A percentile compares a stretch with the other conserved stretches of the same genome.
phyloP scores from a whole-genome alignment of 306 rosid species.

The Trichosanthes truncata region DNA sequence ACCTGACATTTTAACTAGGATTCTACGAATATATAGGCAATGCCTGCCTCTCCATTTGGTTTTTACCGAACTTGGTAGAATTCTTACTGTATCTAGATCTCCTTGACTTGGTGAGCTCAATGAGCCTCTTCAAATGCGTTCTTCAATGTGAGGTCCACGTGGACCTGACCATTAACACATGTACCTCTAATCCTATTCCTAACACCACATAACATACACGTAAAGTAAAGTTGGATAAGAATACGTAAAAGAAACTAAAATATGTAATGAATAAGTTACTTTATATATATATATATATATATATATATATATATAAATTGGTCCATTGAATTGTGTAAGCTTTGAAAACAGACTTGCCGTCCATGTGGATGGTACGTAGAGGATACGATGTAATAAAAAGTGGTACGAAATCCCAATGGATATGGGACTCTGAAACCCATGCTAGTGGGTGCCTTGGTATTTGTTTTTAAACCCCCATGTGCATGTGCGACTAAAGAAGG shows the following conservation, averaged over 20 bases:
- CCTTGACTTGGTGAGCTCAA: no score
- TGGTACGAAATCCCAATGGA: background rate
- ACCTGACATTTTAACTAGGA: no score
- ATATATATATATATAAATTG: no score
- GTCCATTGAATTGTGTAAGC: background rate
- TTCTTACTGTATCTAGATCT: no score
- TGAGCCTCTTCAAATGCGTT: no score
- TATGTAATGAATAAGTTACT: background rate
- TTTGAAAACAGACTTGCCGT: background rate
- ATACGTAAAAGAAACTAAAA: background rate
- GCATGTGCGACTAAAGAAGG: background rate
- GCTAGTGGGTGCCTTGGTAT: background rate
- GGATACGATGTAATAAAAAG: constrained; percentile 2
- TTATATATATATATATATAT: no score
- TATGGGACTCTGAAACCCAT: constrained; percentile 5
- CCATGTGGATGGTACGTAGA: constrained; percentile 3
- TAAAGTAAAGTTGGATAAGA: background rate
- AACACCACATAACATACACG: background rate
- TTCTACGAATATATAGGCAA: no score
- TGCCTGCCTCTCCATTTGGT: no score
- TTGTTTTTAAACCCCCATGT: background rate
- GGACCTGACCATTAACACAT: no score
- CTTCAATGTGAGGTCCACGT: no score
- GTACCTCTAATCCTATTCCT: no score
- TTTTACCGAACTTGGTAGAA: no score